Evolutionary conservation across 225 moss, liverwort and hornwort species (phyloP), one percentile per base, ranked within the genome.

Genomic region (Marchantia polymorpha): DNA sequence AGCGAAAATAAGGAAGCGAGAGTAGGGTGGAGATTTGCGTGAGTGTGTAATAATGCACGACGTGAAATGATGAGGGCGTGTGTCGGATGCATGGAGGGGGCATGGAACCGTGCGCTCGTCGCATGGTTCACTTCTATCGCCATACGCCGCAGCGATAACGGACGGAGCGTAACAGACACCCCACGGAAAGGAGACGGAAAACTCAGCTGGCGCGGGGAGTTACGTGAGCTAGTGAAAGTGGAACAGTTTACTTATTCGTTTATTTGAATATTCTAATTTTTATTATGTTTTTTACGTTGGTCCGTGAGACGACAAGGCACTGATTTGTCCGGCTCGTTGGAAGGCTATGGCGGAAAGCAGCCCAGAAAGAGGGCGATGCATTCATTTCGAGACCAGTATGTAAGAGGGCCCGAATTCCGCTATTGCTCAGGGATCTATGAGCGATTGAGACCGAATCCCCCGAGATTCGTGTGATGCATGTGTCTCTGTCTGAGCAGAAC

Each of bases 31-130:
- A 9, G 17, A 55, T 55, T 10, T 27, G 31, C 76, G 25, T 76
- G 76, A 76, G 58, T 22, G 0, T 1, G 30, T 52, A 60, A 61
- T 76, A 60, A 76, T 76, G 31, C 76, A 61, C 17, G 56, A 58
- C 59, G 76, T 76, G 76, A 76, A 59, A 58, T 63, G 61, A 76
- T 59, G 29, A 25, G 60, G 22, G 60, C 55, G 47, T 61, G 56
- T 56, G 56, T 56, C 76, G 23, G 10, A 16, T 39, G 76, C 61
- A 60, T 76, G 76, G 10, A 29, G 60, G 15, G 12, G 39, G 76
- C 76, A 76, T 76, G 76, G 31, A 15, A 46, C 76, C 39, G 59
- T 29, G 46, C 60, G 46, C 48, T 61, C 47, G 60, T 63, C 47
- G 76, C 39, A 76, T 76, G 76, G 27, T 29, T 54, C 52, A 53